These are phyloP conservation scores for Ophidiomyces ophidiicola DNA, from an alignment of 2,329 filamentous ascomycete genomes.

Conservation along the genomic window DNA sequence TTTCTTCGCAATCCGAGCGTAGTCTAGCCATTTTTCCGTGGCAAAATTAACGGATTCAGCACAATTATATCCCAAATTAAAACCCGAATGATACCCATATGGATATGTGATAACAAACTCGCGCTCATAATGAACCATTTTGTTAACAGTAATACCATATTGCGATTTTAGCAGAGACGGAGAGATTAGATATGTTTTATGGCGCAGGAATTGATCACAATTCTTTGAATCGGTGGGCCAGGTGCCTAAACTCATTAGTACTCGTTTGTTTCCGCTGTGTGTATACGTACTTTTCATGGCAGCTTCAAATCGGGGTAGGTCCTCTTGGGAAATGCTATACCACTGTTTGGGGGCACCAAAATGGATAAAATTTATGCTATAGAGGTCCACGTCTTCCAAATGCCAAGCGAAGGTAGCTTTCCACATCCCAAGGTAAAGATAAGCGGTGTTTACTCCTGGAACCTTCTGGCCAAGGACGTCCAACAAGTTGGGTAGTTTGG, in stretches of 20 bases:
- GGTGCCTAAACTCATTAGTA: slow-evolving; percentile 38
- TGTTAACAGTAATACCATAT: slow-evolving; percentile 93
- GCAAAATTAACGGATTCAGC: slow-evolving; percentile 98
- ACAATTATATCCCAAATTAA: slow-evolving; percentile 96
- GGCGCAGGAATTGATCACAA: slow-evolving; percentile 88
- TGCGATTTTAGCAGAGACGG: slow-evolving; percentile 75
- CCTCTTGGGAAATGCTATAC: slow-evolving; percentile 97
- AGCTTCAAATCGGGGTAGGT: slow-evolving; percentile 80
- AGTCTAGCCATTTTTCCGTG: slow-evolving; percentile 86
- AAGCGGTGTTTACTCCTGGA: slow-evolving; percentile 94
- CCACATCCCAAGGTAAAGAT: slow-evolving; percentile 98
- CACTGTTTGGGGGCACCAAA: slow-evolving; percentile 98
- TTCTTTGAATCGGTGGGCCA: slow-evolving; percentile 94
- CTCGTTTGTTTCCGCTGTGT: background rate
- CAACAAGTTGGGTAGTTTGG: slow-evolving; percentile 82
- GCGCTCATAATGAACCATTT: slow-evolving; percentile 84
- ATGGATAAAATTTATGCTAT: slow-evolving; percentile 99
- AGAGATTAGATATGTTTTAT: slow-evolving; percentile 95
- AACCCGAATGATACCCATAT: slow-evolving; percentile 96
- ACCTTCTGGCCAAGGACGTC: slow-evolving; percentile 93
- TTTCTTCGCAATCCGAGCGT: slow-evolving; percentile 89
- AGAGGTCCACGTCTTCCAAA: slow-evolving; percentile 93
- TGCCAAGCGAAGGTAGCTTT: slow-evolving; percentile 99
- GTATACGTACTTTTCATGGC: slow-evolving; percentile 63
- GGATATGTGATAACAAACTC: slow-evolving; percentile 98